Conservation (phyloP, 1,139 yeast genomes). For the Debaryomyces robertsiae region DNA sequence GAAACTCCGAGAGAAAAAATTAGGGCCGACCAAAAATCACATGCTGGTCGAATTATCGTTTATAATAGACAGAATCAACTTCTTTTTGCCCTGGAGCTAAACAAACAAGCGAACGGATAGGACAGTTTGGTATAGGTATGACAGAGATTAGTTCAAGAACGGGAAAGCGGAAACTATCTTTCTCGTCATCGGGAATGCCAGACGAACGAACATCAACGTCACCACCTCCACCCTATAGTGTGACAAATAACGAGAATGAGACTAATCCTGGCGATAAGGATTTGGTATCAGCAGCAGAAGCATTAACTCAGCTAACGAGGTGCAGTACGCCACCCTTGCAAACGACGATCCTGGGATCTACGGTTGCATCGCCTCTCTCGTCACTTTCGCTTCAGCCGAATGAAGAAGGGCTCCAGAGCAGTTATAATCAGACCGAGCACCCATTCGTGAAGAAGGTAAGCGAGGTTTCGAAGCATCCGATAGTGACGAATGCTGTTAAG, state of each 20-base stretch:
- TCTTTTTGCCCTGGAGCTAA: no score
- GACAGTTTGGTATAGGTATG: not conserved
- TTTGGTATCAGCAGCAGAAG: conserved; percentile 45
- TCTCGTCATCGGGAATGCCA: conserved; percentile 3
- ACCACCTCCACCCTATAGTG: conserved; percentile 10
- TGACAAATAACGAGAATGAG: not conserved
- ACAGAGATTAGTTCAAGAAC: conserved; percentile 2
- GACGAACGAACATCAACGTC: conserved; percentile 8
- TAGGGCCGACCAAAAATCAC: no score
- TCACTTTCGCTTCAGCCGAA: not conserved
- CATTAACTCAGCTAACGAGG: conserved; percentile 39
- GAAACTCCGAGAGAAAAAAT: no score
- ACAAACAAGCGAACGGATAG: no score
- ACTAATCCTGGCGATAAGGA: conserved; percentile 24
- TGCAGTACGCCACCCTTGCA: conserved; percentile 15
- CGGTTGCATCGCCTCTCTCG: conserved; percentile 1
- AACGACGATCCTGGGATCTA: not conserved
- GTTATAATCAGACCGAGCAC: conserved; percentile 24
- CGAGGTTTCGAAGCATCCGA: conserved; percentile 48
- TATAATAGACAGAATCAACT: no score
- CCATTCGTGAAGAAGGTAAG: conserved; percentile 49
- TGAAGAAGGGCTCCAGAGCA: not conserved
- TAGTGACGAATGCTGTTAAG: conserved; percentile 59
- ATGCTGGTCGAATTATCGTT: no score
- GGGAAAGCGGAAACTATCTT: conserved; percentile 8